Percentiles rank a stretch among this genome's conserved stretches.
These are phyloP conservation scores for Pseudogymnoascus sp. DNA, from an alignment of 2,329 filamentous ascomycete genomes.

Conservation along the genomic window DNA sequence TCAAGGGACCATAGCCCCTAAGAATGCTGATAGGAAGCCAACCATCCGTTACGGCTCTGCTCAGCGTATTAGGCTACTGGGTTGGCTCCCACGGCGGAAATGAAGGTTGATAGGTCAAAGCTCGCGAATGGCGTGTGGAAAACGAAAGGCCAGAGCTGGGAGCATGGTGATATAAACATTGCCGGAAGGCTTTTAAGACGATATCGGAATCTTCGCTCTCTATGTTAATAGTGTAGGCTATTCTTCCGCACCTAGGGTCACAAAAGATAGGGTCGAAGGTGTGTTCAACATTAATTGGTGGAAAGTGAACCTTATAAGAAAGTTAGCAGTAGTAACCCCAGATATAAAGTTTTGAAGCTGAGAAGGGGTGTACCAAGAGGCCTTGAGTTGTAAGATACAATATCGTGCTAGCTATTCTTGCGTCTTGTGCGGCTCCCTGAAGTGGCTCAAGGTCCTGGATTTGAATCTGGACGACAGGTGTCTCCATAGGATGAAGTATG, in stretches of 20 bases:
- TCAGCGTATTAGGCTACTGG: background rate
- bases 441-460: background rate
- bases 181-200: background rate
- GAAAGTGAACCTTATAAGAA: background rate
- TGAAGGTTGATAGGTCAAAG: background rate
- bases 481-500: background rate
- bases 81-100: background rate
- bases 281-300: background rate
- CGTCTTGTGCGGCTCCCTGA: background rate
- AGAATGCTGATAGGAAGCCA: too few relatives aligned
- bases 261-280: background rate
- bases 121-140: background rate
- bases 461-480: background rate
- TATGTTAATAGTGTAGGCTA: background rate
- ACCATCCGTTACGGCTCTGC: background rate
- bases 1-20: too few relatives aligned
- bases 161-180: background rate
- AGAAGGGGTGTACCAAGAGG: background rate
- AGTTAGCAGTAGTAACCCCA: background rate
- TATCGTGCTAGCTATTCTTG: background rate
- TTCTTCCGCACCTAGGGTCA: background rate
- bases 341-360: background rate
- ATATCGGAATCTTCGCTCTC: background rate
- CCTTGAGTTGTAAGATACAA: background rate
- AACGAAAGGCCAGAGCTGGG: background rate